phyloP scores from a whole-genome alignment of 345 rosid genomes.

The Populus tremula region DNA sequence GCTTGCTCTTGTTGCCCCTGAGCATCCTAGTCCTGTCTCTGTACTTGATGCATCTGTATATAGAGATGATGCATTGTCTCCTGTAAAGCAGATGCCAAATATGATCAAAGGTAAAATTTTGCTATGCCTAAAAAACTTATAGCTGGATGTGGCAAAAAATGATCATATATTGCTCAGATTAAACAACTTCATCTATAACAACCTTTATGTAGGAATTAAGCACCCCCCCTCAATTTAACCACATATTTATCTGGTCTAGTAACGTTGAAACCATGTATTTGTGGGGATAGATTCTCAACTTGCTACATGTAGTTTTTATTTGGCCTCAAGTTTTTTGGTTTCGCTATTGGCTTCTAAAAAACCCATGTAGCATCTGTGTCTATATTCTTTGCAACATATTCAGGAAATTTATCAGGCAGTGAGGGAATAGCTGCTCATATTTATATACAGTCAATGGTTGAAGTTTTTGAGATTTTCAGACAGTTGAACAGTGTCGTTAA shows the following conservation, averaged over 20 bases:
- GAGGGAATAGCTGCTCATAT: not conserved
- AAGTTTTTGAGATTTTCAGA: not conserved
- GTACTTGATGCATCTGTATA: constrained; percentile 63
- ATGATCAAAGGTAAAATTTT: constrained; percentile 39
- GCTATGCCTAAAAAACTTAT: not conserved
- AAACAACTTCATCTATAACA: not conserved
- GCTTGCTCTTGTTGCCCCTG: constrained; percentile 43
- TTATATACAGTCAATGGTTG: not conserved
- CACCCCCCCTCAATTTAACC: not conserved
- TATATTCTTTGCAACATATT: not conserved
- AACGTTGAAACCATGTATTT: not conserved
- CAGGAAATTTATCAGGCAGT: not conserved
- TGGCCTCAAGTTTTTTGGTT: not conserved
- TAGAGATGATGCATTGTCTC: constrained; percentile 60
- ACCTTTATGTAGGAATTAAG: not conserved
- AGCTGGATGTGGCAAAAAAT: not conserved
- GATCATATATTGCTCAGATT: not conserved
- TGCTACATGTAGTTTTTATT: not conserved
- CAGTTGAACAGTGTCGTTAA: not conserved
- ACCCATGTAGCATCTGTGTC: not conserved
- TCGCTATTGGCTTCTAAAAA: not conserved
- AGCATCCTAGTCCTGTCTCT: constrained; percentile 86
- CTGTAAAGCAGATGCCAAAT: constrained; percentile 45
- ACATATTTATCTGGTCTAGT: not conserved
- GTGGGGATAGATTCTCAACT: not conserved